Evolutionary conservation across 495 filamentous ascomycete genomes (phyloP), one percentile per base, ranked within the genome.

Genomic region (Trichocladium antarcticum): DNA sequence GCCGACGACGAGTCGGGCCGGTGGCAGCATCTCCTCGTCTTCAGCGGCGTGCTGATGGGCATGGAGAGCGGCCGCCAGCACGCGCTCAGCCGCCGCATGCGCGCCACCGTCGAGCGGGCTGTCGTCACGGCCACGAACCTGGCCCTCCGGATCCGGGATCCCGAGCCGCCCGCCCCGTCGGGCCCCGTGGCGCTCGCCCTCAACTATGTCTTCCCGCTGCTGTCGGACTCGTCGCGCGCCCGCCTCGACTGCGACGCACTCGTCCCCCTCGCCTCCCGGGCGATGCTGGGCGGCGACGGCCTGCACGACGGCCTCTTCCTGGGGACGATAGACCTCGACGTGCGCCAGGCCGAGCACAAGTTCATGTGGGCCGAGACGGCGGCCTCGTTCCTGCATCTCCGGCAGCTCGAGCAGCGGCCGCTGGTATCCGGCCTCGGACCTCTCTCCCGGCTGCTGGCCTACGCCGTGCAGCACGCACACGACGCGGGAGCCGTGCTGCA

Each of bases 11-110:
- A 78, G 53, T 89, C 87, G 2, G 84, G 79, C 40, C 71, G 87
- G 64, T 96, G 90, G 92, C 81, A 87, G 67, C 92, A 97, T 67
- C 59, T 88, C 21, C 70, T 95, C 20, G 73, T 89, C 2, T 75
- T 97, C 8, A 80, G 77, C 2, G 92, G 92, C 11, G 69, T 97
- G 11, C 59, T 97, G 55, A 76, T 90, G 56, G 92, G 88, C 34
- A 85, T 89, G 61, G 83, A 89, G 53, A 73, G 74, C 31, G 76
- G 80, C 53, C 77, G 85, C 40, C 69, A 80, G 51, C 73, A 72
- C 50, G 79, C 78, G 4, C 65, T 92, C 17, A 77, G 80, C 10
- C 63, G 68, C 41, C 60, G 69, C 51, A 74, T 93, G 54, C 74
- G 84, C 43, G 72, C 60, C n/a, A 89, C 78, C 45, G 69, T 96